Evolutionary conservation across 2,329 filamentous ascomycete genomes (phyloP), one percentile per base, ranked within the genome.

Genomic region (Apiospora sp.): DNA sequence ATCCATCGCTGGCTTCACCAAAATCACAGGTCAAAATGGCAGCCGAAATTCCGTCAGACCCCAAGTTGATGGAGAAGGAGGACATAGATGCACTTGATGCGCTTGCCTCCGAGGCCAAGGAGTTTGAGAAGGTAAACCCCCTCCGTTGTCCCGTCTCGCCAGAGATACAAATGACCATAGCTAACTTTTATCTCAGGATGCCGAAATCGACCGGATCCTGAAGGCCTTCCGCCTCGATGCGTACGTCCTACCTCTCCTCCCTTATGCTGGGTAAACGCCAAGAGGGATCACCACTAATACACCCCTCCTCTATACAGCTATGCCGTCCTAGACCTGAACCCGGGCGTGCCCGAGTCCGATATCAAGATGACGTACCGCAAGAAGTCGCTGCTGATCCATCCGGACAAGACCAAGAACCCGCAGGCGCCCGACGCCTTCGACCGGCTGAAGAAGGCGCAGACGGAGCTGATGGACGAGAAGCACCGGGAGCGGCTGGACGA

Each of bases 371-470:
- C 90, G 77, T 99, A 98, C 86, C 95, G 96, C 87, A 95, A 94
- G 79, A 98, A 98, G 84, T 99, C 96, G n/a, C 92, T 99, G 72
- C 91, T 99, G 68, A 98, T 99, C 86, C 96, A 99, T 86, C 96
- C 96, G 8, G 96, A 99, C 87, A 99, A 99, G 84, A 98, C 96
- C 72, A 92, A 92, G 80, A 98, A 99, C 81, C 92, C 94, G 0
- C 90, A 88, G 68, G 96, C 96, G 0, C 96, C 96, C 4, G 96
- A 98, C 79, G 96, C 96, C 76, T 99, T 99, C 81, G 96, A 99
- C 84, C 92, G 96, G 13, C 89, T 99, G 41, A 98, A 98, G 80
- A 98, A 98, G 84, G 96, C 96, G 0, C 95, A 98, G 81, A 93
- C 92, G 2, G 91, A 94, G 78, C 90, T 99, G 5, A 92, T 97